Evolutionary conservation across 2,329 filamentous ascomycete genomes (phyloP), one percentile per base, ranked within the genome.

Genomic region (Pyricularia sp.): DNA sequence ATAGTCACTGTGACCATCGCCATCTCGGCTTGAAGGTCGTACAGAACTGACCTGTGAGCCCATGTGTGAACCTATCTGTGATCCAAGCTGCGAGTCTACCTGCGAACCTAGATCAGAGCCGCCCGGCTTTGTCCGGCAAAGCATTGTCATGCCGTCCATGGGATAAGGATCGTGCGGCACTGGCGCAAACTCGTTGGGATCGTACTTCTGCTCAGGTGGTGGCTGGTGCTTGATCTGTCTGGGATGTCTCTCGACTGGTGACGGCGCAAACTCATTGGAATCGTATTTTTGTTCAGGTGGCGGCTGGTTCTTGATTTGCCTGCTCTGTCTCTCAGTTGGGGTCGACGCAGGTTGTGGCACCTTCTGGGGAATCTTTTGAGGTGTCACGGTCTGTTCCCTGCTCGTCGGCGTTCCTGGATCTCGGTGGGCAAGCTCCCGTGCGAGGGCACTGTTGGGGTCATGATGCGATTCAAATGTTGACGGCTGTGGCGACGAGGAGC

Each of bases 101-200:
- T 77, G 75, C 8, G 75, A 76, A 62, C 62, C 62, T 28, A 64
- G 62, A 28, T 64, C 62, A 64, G 62, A 59, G 53, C 53, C 22
- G 24, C 70, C 74, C 16, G 74, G 74, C 3, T 72, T 73, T 26
- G 88, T 88, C 22, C 92, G 87, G 76, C 93, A 97, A 68, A 97
- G 88, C 85, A 97, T 96, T 0, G 93, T 97, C 92, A 97, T 97
- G 4, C 93, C 93, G 73, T 97, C 93, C 75, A 89, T 85, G 0
- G 93, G 93, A 73, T 97, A 97, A 10, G 94, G 91, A 70, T 97
- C 96, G 71, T 97, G 92, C 16, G 93, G 92, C 2, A 96, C 84
- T 16, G 85, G 77, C 4, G 86, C 81, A 66, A 90, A 84, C 68
- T 92, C 87, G 65, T 78, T 79, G 53, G 74, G 69, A 66, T 86